These are phyloP conservation scores for Quercus lobata DNA, from an alignment of 331 rosid genomes.

Conservation along the genomic window DNA sequence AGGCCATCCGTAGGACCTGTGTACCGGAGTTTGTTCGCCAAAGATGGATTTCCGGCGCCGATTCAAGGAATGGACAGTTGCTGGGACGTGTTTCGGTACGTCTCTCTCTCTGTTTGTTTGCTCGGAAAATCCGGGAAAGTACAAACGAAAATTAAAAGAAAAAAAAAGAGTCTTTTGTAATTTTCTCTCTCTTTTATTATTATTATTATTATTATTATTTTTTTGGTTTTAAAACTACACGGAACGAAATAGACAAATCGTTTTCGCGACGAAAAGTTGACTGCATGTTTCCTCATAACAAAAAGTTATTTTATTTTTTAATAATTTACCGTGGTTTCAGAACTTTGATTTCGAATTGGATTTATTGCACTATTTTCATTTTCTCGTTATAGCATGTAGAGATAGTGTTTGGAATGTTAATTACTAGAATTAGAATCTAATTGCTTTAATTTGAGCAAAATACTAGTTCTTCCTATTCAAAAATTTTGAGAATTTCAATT, in stretches of 20 bases:
- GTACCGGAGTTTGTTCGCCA: constrained; percentile 80
- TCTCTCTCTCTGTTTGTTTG: background rate
- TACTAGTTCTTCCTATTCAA: background rate
- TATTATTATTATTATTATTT: background rate
- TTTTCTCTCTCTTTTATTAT: background rate
- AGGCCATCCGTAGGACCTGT: constrained; percentile 81
- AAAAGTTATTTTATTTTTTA: background rate
- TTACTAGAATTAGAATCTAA: background rate
- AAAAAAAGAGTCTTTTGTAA: background rate
- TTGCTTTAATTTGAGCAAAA: background rate
- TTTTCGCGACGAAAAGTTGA: background rate
- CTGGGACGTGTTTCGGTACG: constrained; percentile 94
- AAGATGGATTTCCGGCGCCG: constrained; percentile 74
- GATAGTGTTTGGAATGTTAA: background rate
- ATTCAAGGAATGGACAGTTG: constrained; percentile 59
- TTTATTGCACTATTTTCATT: background rate
- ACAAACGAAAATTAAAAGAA: background rate
- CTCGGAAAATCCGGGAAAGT: background rate
- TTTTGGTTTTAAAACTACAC: background rate
- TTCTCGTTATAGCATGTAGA: background rate
- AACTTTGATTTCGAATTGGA: background rate
- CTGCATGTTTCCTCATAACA: background rate
- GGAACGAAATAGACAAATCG: background rate
- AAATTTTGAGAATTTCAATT: background rate
- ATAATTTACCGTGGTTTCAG: background rate